These are phyloP conservation scores for Apodospora peruviana DNA, from an alignment of 495 filamentous ascomycete species.

Conservation along the genomic window DNA sequence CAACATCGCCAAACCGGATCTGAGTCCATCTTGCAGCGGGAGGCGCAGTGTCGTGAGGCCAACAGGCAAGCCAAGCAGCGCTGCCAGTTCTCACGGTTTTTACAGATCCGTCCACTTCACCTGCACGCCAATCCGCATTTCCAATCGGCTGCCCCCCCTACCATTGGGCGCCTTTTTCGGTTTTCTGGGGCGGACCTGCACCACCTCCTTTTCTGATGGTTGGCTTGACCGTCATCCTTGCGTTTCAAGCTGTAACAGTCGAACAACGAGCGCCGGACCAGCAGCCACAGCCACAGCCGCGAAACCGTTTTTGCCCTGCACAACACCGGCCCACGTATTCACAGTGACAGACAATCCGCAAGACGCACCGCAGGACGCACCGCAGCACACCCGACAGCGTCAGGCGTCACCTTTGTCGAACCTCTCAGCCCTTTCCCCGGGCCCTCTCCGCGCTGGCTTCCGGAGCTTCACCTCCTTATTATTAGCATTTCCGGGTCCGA, in stretches of 20 bases:
- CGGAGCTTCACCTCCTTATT: background rate
- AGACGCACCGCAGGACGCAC: background rate
- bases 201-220: slow-evolving; percentile 2
- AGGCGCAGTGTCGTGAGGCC: too few relatives aligned
- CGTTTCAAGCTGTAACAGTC: slow-evolving; percentile 23
- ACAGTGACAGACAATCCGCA: too few relatives aligned
- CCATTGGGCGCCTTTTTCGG: too few relatives aligned
- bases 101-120: too few relatives aligned
- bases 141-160: too few relatives aligned
- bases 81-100: too few relatives aligned
- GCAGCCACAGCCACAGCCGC: slow-evolving; percentile 9
- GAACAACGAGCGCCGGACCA: background rate
- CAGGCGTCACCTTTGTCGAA: background rate
- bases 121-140: too few relatives aligned
- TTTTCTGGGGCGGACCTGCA: slow-evolving; percentile 2
- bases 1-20: too few relatives aligned
- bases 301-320: slow-evolving; percentile 1
- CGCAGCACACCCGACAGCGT: too few relatives aligned
- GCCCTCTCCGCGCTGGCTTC: background rate
- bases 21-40: too few relatives aligned
- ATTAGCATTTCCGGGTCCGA: background rate
- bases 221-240: slow-evolving; percentile 8
- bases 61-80: too few relatives aligned
- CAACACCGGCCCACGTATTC: background rate
- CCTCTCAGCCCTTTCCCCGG: background rate